A percentile compares a stretch with the other conserved stretches of the same genome.
Conservation (phyloP, 306 rosid species). For the Prunus dulcis region DNA sequence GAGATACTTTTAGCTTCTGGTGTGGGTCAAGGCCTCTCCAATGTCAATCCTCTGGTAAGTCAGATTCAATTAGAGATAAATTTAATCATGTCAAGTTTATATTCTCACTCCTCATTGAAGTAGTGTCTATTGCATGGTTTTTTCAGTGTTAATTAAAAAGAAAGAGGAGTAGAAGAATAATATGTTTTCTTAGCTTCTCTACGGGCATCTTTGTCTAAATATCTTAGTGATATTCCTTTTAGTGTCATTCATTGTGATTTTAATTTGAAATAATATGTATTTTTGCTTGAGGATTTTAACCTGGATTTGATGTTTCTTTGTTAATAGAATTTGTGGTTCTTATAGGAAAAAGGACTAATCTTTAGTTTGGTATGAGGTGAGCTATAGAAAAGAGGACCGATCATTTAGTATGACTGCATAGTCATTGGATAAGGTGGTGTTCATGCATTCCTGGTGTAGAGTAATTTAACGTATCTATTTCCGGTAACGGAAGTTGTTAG, state of each 20-base stretch:
- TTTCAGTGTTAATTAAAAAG: background rate
- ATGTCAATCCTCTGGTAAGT: slow-evolving; percentile 45
- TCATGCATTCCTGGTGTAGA: background rate
- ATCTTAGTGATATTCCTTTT: background rate
- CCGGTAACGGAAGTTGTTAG: background rate
- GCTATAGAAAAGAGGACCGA: background rate
- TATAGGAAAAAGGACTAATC: background rate
- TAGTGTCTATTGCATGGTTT: background rate
- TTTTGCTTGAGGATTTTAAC: slow-evolving; percentile 1
- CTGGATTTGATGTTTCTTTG: background rate
- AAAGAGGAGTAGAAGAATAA: background rate
- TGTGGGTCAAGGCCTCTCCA: slow-evolving; percentile 42
- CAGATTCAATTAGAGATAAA: background rate
- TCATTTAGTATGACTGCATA: background rate
- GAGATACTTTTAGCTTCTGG: slow-evolving; percentile 75
- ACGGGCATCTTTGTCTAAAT: too few species aligned
- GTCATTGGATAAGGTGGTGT: background rate
- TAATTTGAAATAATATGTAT: background rate
- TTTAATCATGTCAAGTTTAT: background rate
- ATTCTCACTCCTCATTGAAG: background rate
- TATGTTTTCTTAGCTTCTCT: background rate
- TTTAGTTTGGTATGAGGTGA: background rate
- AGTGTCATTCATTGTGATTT: background rate
- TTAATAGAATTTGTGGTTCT: background rate
- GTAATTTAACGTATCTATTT: background rate